These are phyloP conservation scores for Scleroderma bovista DNA, from an alignment of 768 basidiomycete species.

Conservation along the genomic window DNA sequence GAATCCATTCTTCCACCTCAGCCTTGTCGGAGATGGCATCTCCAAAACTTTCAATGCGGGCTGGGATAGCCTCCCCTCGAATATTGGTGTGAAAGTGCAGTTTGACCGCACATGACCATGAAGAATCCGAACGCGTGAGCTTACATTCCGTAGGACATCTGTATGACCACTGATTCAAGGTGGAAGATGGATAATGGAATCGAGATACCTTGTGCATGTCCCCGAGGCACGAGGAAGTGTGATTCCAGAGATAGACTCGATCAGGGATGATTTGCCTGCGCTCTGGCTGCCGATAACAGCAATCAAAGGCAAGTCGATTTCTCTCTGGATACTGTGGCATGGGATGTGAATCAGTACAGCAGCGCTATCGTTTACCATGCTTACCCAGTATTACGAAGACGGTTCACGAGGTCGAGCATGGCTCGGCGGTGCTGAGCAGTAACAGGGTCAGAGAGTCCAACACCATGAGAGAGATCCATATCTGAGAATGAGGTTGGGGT, in stretches of 20 bases:
- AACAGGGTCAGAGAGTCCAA: slow-evolving; percentile 49
- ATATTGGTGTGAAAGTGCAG: slow-evolving; percentile 40
- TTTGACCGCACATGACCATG: slow-evolving; percentile 50
- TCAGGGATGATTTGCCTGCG: slow-evolving; percentile 72
- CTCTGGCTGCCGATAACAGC: slow-evolving; percentile 70
- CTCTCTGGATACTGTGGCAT: slow-evolving; percentile 50
- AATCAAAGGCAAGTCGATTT: slow-evolving; percentile 70
- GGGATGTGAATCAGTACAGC: not conserved
- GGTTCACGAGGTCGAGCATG: slow-evolving; percentile 57
- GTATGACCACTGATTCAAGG: not conserved
- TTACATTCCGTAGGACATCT: slow-evolving; percentile 59
- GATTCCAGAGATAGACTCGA: slow-evolving; percentile 72
- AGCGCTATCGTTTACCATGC: slow-evolving; percentile 2
- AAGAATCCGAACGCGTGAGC: slow-evolving; percentile 33
- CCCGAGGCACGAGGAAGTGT: slow-evolving; percentile 67
- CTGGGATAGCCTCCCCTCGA: slow-evolving; percentile 31
- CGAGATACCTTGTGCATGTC: slow-evolving; percentile 61
- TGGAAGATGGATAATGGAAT: not conserved
- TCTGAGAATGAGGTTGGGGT: not conserved
- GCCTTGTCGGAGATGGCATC: slow-evolving; percentile 42
- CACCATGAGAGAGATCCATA: slow-evolving; percentile 4
- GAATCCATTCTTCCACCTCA: slow-evolving; percentile 60
- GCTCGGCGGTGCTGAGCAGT: slow-evolving; percentile 38
- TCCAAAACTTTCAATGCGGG: slow-evolving; percentile 41
- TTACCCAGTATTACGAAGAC: slow-evolving; percentile 58